Evolutionary conservation across 2,329 filamentous ascomycete species (phyloP).

Genomic region (Trichothecium roseum): DNA sequence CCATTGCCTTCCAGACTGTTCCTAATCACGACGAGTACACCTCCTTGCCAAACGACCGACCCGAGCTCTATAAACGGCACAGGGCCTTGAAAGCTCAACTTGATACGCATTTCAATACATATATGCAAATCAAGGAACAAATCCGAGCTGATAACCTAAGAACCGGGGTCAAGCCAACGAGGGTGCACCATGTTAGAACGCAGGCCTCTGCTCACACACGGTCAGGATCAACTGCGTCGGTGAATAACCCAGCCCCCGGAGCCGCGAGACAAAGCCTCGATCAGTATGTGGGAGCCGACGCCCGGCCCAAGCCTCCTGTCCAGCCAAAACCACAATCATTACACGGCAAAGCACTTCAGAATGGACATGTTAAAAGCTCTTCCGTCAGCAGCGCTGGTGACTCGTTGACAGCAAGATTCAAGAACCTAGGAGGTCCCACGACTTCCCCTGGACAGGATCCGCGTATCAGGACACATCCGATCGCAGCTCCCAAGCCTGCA

Average conservation of each 20-base stretch:
- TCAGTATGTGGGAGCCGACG: slow-evolving; percentile 6
- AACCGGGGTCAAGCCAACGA: slow-evolving; percentile 44
- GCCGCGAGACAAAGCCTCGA: too few relatives aligned
- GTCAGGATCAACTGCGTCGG: too few relatives aligned
- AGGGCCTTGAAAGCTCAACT: slow-evolving; percentile 39
- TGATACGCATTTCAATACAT: slow-evolving; percentile 33
- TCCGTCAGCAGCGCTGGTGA: slow-evolving; percentile 15
- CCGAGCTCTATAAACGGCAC: slow-evolving; percentile 37
- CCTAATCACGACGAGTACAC: slow-evolving; percentile 67
- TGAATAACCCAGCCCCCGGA: too few relatives aligned
- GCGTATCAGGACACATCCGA: slow-evolving; percentile 39
- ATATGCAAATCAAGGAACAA: slow-evolving; percentile 45
- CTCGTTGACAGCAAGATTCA: slow-evolving; percentile 41
- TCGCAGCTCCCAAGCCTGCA: slow-evolving; percentile 21
- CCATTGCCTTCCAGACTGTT: slow-evolving; percentile 67
- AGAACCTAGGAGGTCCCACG: slow-evolving; percentile 38
- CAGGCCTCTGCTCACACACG: slow-evolving; percentile 7
- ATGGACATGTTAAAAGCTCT: slow-evolving; percentile 17
- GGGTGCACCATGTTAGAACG: slow-evolving; percentile 1
- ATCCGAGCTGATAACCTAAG: slow-evolving; percentile 55
- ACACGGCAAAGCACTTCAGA: slow-evolving; percentile 43
- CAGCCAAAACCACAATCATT: slow-evolving; percentile 60
- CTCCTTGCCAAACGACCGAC: slow-evolving; percentile 45
- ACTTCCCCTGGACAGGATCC: slow-evolving; percentile 36
- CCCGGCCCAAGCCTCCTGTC: slow-evolving; percentile 34